phyloP scores from a whole-genome alignment of 257 asterid genomes.

The Jasminum sambac region DNA sequence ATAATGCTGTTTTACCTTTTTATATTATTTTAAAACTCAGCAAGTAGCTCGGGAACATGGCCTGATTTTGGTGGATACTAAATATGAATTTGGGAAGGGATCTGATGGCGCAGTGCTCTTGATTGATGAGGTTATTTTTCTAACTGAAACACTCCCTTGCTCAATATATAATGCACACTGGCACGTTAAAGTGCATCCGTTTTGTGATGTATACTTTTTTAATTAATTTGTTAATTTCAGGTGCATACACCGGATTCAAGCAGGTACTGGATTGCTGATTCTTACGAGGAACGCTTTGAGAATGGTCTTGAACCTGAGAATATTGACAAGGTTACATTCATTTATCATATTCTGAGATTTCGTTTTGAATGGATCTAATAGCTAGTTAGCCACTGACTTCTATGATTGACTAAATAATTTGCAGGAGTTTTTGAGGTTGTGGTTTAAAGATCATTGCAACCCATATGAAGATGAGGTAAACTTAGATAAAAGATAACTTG shows the following conservation, averaged over 20 bases:
- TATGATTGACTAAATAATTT: slow-evolving; percentile 22
- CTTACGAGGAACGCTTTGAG: slow-evolving; percentile 66
- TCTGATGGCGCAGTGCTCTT: slow-evolving; percentile 72
- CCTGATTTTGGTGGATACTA: slow-evolving; percentile 85
- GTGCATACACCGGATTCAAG: slow-evolving; percentile 98
- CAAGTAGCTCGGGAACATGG: slow-evolving; percentile 74
- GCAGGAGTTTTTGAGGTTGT: slow-evolving; percentile 93
- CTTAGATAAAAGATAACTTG: not conserved
- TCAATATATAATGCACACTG: slow-evolving; percentile 9
- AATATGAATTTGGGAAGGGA: slow-evolving; percentile 96
- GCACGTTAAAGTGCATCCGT: slow-evolving; percentile 12
- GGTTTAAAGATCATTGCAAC: slow-evolving; percentile 90
- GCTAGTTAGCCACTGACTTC: slow-evolving; percentile 27
- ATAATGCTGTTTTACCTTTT: not conserved
- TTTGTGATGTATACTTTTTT: too few species aligned
- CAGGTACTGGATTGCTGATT: slow-evolving; percentile 85
- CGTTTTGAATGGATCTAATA: not conserved
- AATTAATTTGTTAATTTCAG: slow-evolving; percentile 45
- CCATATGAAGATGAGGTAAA: slow-evolving; percentile 90
- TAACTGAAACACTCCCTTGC: slow-evolving; percentile 2
- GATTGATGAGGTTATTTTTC: slow-evolving; percentile 76
- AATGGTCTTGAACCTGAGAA: slow-evolving; percentile 90
- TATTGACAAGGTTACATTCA: slow-evolving; percentile 73
- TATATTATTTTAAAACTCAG: slow-evolving; percentile 37
- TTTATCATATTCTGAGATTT: not conserved